These are phyloP conservation scores for Sphaerulina populicola DNA, from an alignment of 2,329 filamentous ascomycete genomes.

Conservation along the genomic window DNA sequence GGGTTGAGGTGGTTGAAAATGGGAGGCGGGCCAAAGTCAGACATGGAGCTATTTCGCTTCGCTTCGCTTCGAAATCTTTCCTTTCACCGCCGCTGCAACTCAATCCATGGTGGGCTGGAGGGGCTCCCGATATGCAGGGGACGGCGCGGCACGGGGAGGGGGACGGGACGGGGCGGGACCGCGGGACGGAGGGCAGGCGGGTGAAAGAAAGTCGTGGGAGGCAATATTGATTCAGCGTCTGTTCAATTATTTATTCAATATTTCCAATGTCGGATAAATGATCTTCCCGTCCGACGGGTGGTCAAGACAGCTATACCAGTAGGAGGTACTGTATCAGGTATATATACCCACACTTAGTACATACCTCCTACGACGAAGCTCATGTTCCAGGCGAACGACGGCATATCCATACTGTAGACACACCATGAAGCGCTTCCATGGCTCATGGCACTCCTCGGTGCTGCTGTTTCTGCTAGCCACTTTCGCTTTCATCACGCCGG, in stretches of 20 bases:
- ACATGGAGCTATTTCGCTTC: slow-evolving; percentile 1
- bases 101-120: neutral
- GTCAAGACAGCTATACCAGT: too few species aligned
- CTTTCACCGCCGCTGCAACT: neutral
- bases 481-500: slow-evolving; percentile 54
- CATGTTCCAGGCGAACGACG: slow-evolving; percentile 7
- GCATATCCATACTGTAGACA: slow-evolving; percentile 4
- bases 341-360: too few species aligned
- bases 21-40: slow-evolving; percentile 26
- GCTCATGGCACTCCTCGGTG: slow-evolving; percentile 56
- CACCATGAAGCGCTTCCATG: slow-evolving; percentile 19
- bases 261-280: too few species aligned
- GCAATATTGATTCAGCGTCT: too few species aligned
- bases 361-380: neutral
- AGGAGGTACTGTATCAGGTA: too few species aligned
- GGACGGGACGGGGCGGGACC: too few species aligned
- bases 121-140: slow-evolving; percentile 6
- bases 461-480: slow-evolving; percentile 50
- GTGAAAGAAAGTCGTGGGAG: neutral
- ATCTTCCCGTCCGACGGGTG: too few species aligned
- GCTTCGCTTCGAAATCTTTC: slow-evolving; percentile 4
- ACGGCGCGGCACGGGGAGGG: neutral
- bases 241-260: too few species aligned
- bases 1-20: slow-evolving; percentile 42
- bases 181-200: neutral